These are phyloP conservation scores for Aspergillus diversus DNA, from an alignment of 495 filamentous ascomycete species.

Conservation along the genomic window DNA sequence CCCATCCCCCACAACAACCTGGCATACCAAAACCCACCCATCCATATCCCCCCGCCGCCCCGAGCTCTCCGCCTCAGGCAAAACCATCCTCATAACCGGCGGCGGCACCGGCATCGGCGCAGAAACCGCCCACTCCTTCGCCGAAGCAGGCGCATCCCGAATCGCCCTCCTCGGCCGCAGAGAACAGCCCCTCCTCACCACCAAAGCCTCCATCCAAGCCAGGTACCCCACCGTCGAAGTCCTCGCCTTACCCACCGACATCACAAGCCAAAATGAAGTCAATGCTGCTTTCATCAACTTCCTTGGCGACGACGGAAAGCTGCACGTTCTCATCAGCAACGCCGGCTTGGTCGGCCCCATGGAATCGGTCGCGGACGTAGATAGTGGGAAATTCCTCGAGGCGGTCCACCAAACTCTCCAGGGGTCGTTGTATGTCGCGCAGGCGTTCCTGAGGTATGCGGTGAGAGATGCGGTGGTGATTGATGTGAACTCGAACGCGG, in stretches of 20 bases:
- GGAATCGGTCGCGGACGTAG: constrained; percentile 25
- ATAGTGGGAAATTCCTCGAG: too few species aligned
- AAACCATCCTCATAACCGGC: constrained; percentile 53
- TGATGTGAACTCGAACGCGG: constrained; percentile 29
- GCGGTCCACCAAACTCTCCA: constrained; percentile 34
- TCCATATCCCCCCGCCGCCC: constrained; percentile 38
- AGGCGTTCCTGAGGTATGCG: constrained; percentile 44
- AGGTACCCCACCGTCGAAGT: constrained; percentile 25
- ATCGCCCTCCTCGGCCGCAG: constrained; percentile 41
- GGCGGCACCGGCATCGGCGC: constrained; percentile 48
- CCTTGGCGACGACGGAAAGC: constrained; percentile 29
- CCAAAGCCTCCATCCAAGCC: constrained; percentile 31
- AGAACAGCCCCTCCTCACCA: constrained; percentile 27
- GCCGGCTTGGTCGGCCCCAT: constrained; percentile 36
- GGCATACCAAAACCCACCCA: constrained; percentile 45
- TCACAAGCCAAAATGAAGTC: constrained; percentile 45
- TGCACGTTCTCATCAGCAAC: constrained; percentile 31
- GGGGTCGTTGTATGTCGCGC: constrained; percentile 40
- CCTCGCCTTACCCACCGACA: constrained; percentile 37
- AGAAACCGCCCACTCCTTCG: constrained; percentile 45
- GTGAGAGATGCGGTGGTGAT: constrained; percentile 34
- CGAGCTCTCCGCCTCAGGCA: constrained; percentile 46
- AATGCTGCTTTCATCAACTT: constrained; percentile 35
- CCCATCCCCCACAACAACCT: constrained; percentile 29
- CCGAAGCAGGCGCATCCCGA: constrained; percentile 43